Evolutionary conservation across 225 moss, liverwort and hornwort genomes (phyloP), one percentile per base, ranked within the genome.

Genomic region (Sphagnum tenellum): DNA sequence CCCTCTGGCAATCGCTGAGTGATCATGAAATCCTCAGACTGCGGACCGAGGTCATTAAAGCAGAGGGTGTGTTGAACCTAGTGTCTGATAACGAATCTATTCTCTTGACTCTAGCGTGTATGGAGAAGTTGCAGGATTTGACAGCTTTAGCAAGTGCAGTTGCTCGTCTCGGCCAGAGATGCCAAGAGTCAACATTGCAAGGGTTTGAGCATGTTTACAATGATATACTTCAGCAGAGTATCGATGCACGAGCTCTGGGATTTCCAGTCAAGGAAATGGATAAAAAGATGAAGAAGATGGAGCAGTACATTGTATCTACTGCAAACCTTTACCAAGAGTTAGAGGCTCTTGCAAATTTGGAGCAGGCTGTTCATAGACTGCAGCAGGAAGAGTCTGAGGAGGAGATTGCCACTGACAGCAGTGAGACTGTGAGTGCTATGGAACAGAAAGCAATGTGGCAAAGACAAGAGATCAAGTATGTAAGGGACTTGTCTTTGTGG

Each of bases 61-160:
- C 85, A n/a, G 98, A 93, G 77, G 98, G 98, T 49, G 93, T 98
- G 10, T 63, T 90, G 55, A 98, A 93, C 65, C 73, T 98, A 64
- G 93, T 98, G 5, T 92, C 98, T 2, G 93, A 98, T 62, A 98
- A 88, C 49, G 93, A 98, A 81, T 81, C 90, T 65, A 87, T 90
- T 49, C 82, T 98, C 8, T 77, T 98, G 49, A 93, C 88, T 73
- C 81, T 98, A 68, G 93, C 98, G 48, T 93, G 93, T 64, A 89
- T 89, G 93, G 98, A 98, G 78, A 98, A 98, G 74, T 83, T 98
- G 70, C 98, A 93, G 82, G 98, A 98, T 76, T 65, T 98, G 55
- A 98, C 98, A 51, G 89, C 90, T 46, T 83, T 98, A 66, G 98
- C 93, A 14, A 79, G 85, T 73, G 93, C 90, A 57, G 90, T 98